Percentiles rank a stretch among this genome's conserved stretches.
These are phyloP conservation scores for Pseudogymnoascus sp. DNA, from an alignment of 2,329 filamentous ascomycete genomes.

Conservation along the genomic window DNA sequence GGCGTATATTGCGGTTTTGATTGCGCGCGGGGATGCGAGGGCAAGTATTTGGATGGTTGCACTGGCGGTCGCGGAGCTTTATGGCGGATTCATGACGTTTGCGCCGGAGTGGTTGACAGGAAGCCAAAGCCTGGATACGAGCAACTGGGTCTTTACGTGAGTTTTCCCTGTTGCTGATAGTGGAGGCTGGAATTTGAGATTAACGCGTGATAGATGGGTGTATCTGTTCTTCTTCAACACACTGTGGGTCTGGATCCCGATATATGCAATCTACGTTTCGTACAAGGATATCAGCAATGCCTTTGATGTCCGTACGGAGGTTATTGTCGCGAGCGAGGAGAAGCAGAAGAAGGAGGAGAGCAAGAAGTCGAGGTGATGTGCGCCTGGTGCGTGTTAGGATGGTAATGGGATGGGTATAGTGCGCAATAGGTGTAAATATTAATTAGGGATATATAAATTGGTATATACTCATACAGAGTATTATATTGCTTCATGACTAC, in stretches of 20 bases:
- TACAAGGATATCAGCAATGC: constrained; percentile 47
- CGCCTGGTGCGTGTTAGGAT: background rate
- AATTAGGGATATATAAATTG: background rate
- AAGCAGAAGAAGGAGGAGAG: constrained; percentile 26
- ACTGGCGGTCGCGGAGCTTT: constrained; percentile 57
- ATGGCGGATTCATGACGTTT: constrained; percentile 64
- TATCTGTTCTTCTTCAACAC: constrained; percentile 63
- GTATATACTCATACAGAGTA: background rate
- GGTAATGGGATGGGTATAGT: background rate
- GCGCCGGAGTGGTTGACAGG: constrained; percentile 59
- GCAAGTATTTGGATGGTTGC: constrained; percentile 55
- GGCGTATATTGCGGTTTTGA: constrained; percentile 50
- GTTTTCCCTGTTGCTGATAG: background rate
- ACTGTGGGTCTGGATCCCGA: constrained; percentile 56
- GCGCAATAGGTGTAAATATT: background rate
- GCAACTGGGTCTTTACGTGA: constrained; percentile 55
- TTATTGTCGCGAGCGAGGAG: constrained; percentile 20
- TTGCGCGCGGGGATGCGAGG: constrained; percentile 45
- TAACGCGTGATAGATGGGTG: constrained; percentile 37
- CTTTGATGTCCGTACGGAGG: constrained; percentile 33
- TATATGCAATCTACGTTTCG: constrained; percentile 49
- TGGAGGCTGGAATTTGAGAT: background rate
- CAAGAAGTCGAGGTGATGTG: constrained; percentile 18
- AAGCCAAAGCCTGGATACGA: constrained; percentile 53
- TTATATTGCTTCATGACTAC: background rate